Base-by-base conservation (phyloP, 768 basidiomycete genomes). In the Chalciporus chontae region DNA sequence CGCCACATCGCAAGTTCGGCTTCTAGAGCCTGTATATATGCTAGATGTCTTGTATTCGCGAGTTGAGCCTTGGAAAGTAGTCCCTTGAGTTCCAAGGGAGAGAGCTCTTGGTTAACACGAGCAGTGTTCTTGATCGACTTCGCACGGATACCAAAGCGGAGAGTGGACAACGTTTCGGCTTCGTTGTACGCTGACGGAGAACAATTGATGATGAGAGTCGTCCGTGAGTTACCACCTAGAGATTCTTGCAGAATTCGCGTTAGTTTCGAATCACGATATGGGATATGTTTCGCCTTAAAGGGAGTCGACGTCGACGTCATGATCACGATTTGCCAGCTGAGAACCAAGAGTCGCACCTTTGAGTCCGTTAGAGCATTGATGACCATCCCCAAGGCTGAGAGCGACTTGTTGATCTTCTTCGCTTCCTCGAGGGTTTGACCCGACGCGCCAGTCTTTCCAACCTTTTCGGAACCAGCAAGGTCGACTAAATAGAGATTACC, bases 81-180 rank as follows among this genome's bases (percentile, higher is more conserved):
- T 10, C 82, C 84, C 68, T 98, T 99, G 73, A 99, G 87, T 64
- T 99, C 96, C 43, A 94, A 76, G 2, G 96, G 95, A 3, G 95
- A 91, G 45, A 99, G 80, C 69, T 99, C 96, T 46, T 94, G 93
- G 69, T 99, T 99, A 73, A 99, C 91, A 40, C 96, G 89, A 53
- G 96, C 96, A 53, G 90, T 91, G 71, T 99, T 99, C 90, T 98
- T 98, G 83, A 99, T 99, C n/a, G 91, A 90, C 72, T 99, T 99
- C n/a, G 96, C 95, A 56, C 96, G 91, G 67, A 98, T 98, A 76
- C 96, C 96, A 68, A 99, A 99, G 21, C 96, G 87, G n/a, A 99
- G 81, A 4, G 96, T 99, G 3, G 87, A 89, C 29, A 99, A 76
- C 0, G 96, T 99, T 70, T 99, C 96, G 3, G 90, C 76, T 68